Evolutionary conservation across 108 stramenopile species (phyloP), one percentile per base, ranked within the genome.

Genomic region (Skeletonema grethae): DNA sequence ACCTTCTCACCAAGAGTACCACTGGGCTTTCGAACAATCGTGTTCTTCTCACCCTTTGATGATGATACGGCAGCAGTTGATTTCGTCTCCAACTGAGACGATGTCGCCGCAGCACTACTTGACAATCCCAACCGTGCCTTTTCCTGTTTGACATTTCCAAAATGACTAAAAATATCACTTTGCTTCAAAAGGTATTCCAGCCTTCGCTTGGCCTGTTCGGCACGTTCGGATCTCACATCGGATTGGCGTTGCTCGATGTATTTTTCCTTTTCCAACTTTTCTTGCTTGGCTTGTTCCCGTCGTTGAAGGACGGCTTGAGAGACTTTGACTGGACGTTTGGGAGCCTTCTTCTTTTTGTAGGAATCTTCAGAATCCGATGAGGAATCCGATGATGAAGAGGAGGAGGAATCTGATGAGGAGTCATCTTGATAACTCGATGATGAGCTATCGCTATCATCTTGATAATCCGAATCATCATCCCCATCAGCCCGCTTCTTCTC

Each of bases 121-220:
- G 63, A 79, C 34, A 80, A 82, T 69, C 79, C 90, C 32, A 82
- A 57, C 70, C 84, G 79, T 28, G 86, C 82, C 64, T 83, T 75
- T 63, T 91, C 93, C 63, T 88, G 80, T 57, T 88, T 86, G 61
- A 92, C 92, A 67, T 70, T 69, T 1, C 91, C 96, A 80, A 99
- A 99, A 65, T 98, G 97, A 57, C 92, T 83, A 80, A 99, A 99
- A 48, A 99, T 94, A 74, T 98, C 97, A 48, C 89, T 90, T 80
- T 99, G 98, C 66, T 95, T 88, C 69, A 98, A 75, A 22, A 98
- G 91, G 73, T 92, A 99, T 62, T 97, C 89, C 24, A 99, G 82
- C n/a, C 97, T 86, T 34, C 84, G 73, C 75, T 96, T 90, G 4
- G 96, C 95, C 66, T 93, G 93, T 5, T 65, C 73, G 15, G 91